A percentile compares a stretch with the other conserved stretches of the same genome.
Conservation (phyloP, 2,329 filamentous ascomycete species). For the Corinectria fuckeliana region DNA sequence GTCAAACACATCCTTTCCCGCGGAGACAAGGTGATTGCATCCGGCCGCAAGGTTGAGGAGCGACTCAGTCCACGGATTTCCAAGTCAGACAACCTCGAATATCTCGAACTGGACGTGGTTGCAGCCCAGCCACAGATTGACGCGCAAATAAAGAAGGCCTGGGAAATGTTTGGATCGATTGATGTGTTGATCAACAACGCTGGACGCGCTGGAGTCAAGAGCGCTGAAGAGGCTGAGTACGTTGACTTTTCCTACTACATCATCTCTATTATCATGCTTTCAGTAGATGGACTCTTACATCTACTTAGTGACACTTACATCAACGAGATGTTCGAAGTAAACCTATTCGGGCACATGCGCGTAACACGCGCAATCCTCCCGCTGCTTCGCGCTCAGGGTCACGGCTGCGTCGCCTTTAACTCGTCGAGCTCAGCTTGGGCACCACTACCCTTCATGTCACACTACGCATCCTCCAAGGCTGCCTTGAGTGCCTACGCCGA, state of each 20-base stretch:
- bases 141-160: slow-evolving; percentile 34
- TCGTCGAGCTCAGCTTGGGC: slow-evolving; percentile 39
- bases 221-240: slow-evolving; percentile 43
- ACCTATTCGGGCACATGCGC: slow-evolving; percentile 39
- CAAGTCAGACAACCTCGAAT: slow-evolving; percentile 33
- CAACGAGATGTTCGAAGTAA: slow-evolving; percentile 38
- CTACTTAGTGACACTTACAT: slow-evolving; percentile 28
- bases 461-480: slow-evolving; percentile 42
- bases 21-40: slow-evolving; percentile 43
- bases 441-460: slow-evolving; percentile 40
- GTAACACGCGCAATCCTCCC: slow-evolving; percentile 39
- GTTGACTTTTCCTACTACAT: background rate
- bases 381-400: slow-evolving; percentile 34
- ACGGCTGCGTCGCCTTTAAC: slow-evolving; percentile 39
- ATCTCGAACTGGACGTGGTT: slow-evolving; percentile 44
- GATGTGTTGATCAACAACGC: slow-evolving; percentile 46
- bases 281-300: background rate
- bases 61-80: slow-evolving; percentile 31
- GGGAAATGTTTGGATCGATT: slow-evolving; percentile 42
- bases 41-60: slow-evolving; percentile 37
- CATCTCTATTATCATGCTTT: background rate
- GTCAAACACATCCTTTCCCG: slow-evolving; percentile 32
- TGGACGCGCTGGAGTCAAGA: slow-evolving; percentile 37
- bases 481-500: slow-evolving; percentile 40
- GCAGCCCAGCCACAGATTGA: slow-evolving; percentile 22